Percentiles rank a stretch among this genome's conserved stretches.
phyloP scores from a whole-genome alignment of 1,139 yeast species.

The Candida tetrigidarum region DNA sequence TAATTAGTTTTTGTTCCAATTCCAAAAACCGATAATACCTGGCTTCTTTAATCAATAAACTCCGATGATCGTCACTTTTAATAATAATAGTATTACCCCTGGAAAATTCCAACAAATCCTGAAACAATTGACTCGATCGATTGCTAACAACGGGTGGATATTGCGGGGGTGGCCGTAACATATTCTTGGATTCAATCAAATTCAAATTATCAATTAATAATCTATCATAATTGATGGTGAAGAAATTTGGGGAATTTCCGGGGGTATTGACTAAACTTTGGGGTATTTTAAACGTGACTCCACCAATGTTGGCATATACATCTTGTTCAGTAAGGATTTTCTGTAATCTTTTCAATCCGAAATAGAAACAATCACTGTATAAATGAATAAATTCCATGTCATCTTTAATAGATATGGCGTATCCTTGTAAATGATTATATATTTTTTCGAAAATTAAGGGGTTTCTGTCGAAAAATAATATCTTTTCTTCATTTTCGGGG shows the following conservation, averaged over 20 bases:
- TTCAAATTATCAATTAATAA: conserved; percentile 49
- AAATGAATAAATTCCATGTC: conserved; percentile 66
- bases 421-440: conserved; percentile 77
- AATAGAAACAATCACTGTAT: conserved; percentile 76
- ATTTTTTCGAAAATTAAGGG: conserved; percentile 71
- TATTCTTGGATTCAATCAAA: conserved; percentile 38
- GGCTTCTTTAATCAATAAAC: conserved; percentile 66
- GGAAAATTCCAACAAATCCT: conserved; percentile 59
- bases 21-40: conserved; percentile 75
- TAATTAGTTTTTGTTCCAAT: conserved; percentile 71
- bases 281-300: conserved; percentile 61
- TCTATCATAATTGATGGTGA: conserved; percentile 62
- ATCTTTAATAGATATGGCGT: conserved; percentile 58
- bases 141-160: conserved; percentile 56
- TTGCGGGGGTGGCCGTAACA: conserved; percentile 80
- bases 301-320: conserved; percentile 66
- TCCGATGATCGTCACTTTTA: conserved; percentile 56
- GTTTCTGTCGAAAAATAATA: conserved; percentile 77
- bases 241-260: conserved; percentile 81
- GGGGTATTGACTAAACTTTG: conserved; percentile 51
- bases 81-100: conserved; percentile 57
- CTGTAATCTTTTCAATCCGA: conserved; percentile 62
- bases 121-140: conserved; percentile 61
- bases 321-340: conserved; percentile 55
- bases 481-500: conserved; percentile 42